Base-by-base conservation (phyloP, 2,329 filamentous ascomycete species). In the Fusarium brachygibbosum region DNA sequence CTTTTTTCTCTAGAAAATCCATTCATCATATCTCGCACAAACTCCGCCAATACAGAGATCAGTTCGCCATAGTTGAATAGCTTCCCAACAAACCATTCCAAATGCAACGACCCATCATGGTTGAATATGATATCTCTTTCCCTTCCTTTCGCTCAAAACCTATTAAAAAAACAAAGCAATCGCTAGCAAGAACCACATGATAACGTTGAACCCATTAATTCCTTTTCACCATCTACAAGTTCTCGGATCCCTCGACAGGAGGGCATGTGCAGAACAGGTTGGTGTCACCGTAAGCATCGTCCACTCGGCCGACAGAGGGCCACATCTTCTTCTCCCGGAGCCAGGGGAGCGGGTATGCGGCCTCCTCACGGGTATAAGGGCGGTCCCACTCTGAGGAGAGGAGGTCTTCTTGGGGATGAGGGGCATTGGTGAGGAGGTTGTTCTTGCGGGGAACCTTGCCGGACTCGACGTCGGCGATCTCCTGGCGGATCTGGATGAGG, bases 311-410 rank as follows among this genome's bases (percentile, higher is more conserved):
- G 17, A 97, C 93, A 34, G 84, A 90, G 0, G 95, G 94, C 95
- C 95, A 98, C 83, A 98, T 98, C 85, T 98, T 98, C 91, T 97
- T 97, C 87, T 97, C 93, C 78, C 88, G 87, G 66, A 98, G 82
- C 82, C 88, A 97, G 1, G 89, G 84, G 66, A 97, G 78, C 17
- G 95, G 95, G 79, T 97, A 98, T 1, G 93, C 95, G 1, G 95
- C 95, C 80, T 90, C 86, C 82, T 96, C 91, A 31, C 93, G 84
- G 3, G 84, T 88, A 79, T 98, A 98, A 2, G 88, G 85, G n/a
- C 95, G 85, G 70, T 93, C 86, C 95, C 95, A 98, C 45, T 70
- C 68, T 5, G 87, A 86, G 2, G 85, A 77, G 48, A 98, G 83
- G 25, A 98, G 82, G 77, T 98, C 95, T 48, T 90, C 87, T 81